These are phyloP conservation scores for Mycena leptocephala DNA, from an alignment of 768 basidiomycete genomes.

Conservation along the genomic window DNA sequence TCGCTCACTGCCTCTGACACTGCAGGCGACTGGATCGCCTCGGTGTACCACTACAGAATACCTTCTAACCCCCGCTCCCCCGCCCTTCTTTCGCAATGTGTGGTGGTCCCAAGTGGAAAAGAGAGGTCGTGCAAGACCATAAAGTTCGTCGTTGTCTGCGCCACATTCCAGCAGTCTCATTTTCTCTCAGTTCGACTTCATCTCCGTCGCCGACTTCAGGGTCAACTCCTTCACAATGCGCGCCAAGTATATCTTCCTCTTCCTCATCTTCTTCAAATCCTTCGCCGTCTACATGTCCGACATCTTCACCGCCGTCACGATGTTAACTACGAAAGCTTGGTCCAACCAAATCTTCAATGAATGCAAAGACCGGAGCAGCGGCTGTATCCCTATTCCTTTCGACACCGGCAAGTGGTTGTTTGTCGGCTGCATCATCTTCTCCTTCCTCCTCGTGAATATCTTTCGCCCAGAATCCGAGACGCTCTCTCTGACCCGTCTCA, in stretches of 20 bases:
- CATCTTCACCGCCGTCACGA: conserved; percentile 97
- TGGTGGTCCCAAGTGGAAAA: conserved; percentile 93
- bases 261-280: conserved; percentile 94
- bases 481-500: conserved; percentile 19
- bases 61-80: conserved; percentile 40
- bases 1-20: conserved; percentile 28
- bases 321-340: conserved; percentile 94
- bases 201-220: conserved; percentile 94
- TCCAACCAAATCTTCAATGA: conserved; percentile 91
- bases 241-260: conserved; percentile 91
- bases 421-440: conserved; percentile 97
- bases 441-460: conserved; percentile 89
- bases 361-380: conserved; percentile 66
- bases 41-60: conserved; percentile 45
- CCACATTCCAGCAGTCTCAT: background rate
- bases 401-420: conserved; percentile 95
- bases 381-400: conserved; percentile 92
- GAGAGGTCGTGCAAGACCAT: conserved; percentile 97
- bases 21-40: conserved; percentile 72
- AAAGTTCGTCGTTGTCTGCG: conserved; percentile 72
- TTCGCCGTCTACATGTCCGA: conserved; percentile 98
- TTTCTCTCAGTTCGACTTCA: conserved; percentile 89
- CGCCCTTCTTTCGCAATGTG: conserved; percentile 64
- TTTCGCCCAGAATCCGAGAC: background rate
- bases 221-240: conserved; percentile 92